Percentiles rank a stretch among this genome's conserved stretches.
These are phyloP conservation scores for Kuraishia borneana DNA, from an alignment of 805 yeast genomes.

Conservation along the genomic window DNA sequence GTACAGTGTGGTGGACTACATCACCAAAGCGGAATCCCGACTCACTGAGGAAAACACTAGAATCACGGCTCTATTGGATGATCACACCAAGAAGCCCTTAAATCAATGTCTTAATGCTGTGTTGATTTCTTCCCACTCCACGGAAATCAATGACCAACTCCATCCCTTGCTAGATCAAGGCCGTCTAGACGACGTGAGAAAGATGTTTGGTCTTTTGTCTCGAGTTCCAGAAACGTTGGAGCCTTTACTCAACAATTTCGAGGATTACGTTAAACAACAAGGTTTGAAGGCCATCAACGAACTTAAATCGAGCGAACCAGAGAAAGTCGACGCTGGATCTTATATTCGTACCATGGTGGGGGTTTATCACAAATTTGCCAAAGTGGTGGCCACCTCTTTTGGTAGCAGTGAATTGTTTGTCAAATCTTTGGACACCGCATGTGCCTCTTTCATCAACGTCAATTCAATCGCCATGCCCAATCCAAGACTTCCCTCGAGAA, in stretches of 20 bases:
- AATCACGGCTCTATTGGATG: slow-evolving; percentile 72
- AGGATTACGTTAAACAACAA: slow-evolving; percentile 56
- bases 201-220: slow-evolving; percentile 65
- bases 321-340: slow-evolving; percentile 53
- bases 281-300: slow-evolving; percentile 54
- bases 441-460: slow-evolving; percentile 70
- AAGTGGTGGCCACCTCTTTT: slow-evolving; percentile 56
- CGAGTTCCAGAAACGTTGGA: slow-evolving; percentile 73
- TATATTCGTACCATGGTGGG: slow-evolving; percentile 70
- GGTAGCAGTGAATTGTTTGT: slow-evolving; percentile 67
- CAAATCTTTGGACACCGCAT: slow-evolving; percentile 83
- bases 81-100: slow-evolving; percentile 69
- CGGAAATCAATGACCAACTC: slow-evolving; percentile 67
- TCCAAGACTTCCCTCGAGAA: slow-evolving; percentile 51
- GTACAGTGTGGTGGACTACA: slow-evolving; percentile 83
- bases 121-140: slow-evolving; percentile 71
- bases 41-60: slow-evolving; percentile 75
- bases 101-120: slow-evolving; percentile 67
- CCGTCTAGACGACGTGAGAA: slow-evolving; percentile 59
- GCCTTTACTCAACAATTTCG: slow-evolving; percentile 65
- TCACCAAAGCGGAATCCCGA: slow-evolving; percentile 75
- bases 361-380: slow-evolving; percentile 57
- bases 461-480: slow-evolving; percentile 71
- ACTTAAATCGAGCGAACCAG: slow-evolving; percentile 18
- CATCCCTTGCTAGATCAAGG: slow-evolving; percentile 62